A percentile compares a stretch with the other conserved stretches of the same genome.
Conservation (phyloP, 2,329 filamentous ascomycete species). For the Diaporthe caulivora region DNA sequence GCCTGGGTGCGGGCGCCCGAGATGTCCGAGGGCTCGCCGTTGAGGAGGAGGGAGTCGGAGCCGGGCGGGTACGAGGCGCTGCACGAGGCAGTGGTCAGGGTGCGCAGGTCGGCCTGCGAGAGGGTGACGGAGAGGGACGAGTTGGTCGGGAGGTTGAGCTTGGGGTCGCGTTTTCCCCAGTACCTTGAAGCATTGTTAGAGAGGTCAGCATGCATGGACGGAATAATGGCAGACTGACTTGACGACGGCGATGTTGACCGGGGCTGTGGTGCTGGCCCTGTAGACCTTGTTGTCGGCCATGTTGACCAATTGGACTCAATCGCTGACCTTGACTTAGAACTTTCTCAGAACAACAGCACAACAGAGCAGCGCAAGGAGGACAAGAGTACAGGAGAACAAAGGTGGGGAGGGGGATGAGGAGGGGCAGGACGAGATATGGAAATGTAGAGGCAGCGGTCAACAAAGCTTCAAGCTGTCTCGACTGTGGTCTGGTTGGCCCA, state of each 20-base stretch:
- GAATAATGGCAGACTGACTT: slow-evolving; percentile 68
- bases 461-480: not conserved
- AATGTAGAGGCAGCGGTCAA: slow-evolving; percentile 1
- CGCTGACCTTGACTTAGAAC: not conserved
- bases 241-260: slow-evolving; percentile 98
- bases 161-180: slow-evolving; percentile 97
- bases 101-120: slow-evolving; percentile 92
- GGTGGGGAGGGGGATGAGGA: no score
- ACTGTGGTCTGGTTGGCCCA: not conserved
- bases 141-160: slow-evolving; percentile 97
- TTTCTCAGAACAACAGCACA: not conserved
- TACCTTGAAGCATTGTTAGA: slow-evolving; percentile 58
- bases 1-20: slow-evolving; percentile 92
- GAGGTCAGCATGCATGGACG: slow-evolving; percentile 38
- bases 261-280: slow-evolving; percentile 94
- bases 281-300: slow-evolving; percentile 75
- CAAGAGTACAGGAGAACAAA: no score
- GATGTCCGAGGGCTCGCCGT: slow-evolving; percentile 85
- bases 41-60: slow-evolving; percentile 82
- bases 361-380: not conserved
- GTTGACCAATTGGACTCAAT: not conserved
- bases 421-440: not conserved
- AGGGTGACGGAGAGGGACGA: slow-evolving; percentile 97
- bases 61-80: slow-evolving; percentile 72
- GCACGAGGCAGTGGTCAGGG: slow-evolving; percentile 95